Evolutionary conservation across 805 yeast genomes (phyloP), one percentile per base, ranked within the genome.

Genomic region (Saturnispora gosingensis): DNA sequence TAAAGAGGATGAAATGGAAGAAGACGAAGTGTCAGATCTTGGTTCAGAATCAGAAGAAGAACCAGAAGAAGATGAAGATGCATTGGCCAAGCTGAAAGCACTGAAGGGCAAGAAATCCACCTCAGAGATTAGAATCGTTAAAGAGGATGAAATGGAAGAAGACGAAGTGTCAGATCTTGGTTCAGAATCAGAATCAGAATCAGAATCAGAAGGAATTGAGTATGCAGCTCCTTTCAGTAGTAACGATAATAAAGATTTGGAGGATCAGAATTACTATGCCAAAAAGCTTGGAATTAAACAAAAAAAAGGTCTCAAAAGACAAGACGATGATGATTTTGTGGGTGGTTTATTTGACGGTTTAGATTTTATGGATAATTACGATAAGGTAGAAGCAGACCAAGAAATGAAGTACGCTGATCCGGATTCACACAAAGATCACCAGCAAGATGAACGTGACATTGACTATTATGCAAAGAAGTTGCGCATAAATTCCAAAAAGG

Each of bases 341-440:
- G 96, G 87, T 43, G 95, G 89, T 10, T 62, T 89, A 18, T 69
- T 89, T 4, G 96, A 88, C 49, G 96, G 91, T 0, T 64, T 80
- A 9, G 81, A 74, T 43, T 50, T 50, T 30, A 35, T 49, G 34
- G 28, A 32, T 43, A 46, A 20, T 8, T 7, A 69, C 50, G 48
- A 18, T 22, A 51, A 53, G 4, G 18, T 36, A 39, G 54, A 50
- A 24, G 9, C 11, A 11, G 56, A 39, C n/a, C 59, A 57, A 9
- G 10, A 27, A 13, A 57, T 45, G 0, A 59, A 57, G 10, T 60
- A 53, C 8, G 46, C 35, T 24, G 44, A 27, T 16, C 18, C 25
- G 4, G 52, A 47, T 13, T 35, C 24, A 10, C 36, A 36, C 15
- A 25, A 32, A 2, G 28, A 34, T 5, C 11, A 16, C 34, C 16